Evolutionary conservation across 2,329 filamentous ascomycete genomes (phyloP).

Genomic region (Cordyceps pruinosa): DNA sequence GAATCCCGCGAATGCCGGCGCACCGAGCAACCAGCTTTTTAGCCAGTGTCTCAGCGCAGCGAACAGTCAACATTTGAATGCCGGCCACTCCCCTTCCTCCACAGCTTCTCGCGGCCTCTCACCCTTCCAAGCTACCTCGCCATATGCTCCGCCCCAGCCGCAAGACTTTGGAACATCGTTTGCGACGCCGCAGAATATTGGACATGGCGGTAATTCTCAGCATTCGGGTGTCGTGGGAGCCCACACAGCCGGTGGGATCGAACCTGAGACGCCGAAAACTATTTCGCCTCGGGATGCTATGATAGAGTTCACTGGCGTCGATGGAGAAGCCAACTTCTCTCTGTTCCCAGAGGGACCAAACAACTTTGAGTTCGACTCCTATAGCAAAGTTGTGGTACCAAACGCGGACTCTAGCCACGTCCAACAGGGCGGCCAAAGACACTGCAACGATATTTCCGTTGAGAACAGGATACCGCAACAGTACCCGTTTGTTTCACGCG

Average conservation of each 20-base stretch:
- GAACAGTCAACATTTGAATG: conserved; percentile 64
- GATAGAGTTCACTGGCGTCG: conserved; percentile 72
- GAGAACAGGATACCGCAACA: conserved; percentile 41
- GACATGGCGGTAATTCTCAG: conserved; percentile 55
- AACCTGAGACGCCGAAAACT: conserved; percentile 60
- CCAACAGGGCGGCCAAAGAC: conserved; percentile 20
- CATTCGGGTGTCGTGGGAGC: conserved; percentile 45
- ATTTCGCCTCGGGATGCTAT: conserved; percentile 93
- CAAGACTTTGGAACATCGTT: conserved; percentile 36
- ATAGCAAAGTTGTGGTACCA: conserved; percentile 28
- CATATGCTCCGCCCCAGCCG: conserved; percentile 42
- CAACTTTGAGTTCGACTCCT: conserved; percentile 35
- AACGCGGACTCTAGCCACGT: conserved; percentile 19
- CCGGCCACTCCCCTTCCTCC: conserved; percentile 44
- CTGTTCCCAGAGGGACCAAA: conserved; percentile 61
- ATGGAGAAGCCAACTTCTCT: conserved; percentile 62
- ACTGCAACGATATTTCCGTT: conserved; percentile 25
- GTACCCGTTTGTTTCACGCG: conserved; percentile 39
- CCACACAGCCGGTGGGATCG: conserved; percentile 32
- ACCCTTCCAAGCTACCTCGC: conserved; percentile 70
- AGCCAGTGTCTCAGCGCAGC: conserved; percentile 72
- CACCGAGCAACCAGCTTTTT: conserved; percentile 55
- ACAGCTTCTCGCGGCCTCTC: conserved; percentile 59
- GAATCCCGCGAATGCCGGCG: conserved; percentile 34
- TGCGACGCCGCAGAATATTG: conserved; percentile 43